Conservation (phyloP, 768 basidiomycete genomes). For the Auriscalpium vulgare region DNA sequence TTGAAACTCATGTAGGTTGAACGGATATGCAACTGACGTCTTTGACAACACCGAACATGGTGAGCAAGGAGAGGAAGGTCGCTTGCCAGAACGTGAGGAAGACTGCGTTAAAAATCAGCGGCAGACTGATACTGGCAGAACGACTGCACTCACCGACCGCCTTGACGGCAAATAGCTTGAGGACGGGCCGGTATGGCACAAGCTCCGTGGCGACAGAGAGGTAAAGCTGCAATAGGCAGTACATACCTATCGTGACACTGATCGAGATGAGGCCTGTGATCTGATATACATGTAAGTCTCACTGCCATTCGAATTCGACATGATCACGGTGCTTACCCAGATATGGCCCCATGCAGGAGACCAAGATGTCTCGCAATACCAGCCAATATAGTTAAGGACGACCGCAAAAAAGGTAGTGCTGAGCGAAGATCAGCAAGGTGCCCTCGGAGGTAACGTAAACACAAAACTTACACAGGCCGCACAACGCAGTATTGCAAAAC, state of each 20-base stretch:
- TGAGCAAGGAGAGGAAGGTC: conserved; percentile 47
- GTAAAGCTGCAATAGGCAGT: conserved; percentile 68
- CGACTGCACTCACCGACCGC: conserved; percentile 45
- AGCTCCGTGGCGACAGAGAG: conserved; percentile 46
- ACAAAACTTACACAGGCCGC: conserved; percentile 40
- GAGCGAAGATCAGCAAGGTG: not conserved
- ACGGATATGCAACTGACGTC: conserved; percentile 32
- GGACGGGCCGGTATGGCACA: conserved; percentile 49
- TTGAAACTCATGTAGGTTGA: not conserved
- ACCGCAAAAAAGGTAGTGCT: conserved; percentile 57
- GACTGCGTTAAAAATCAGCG: conserved; percentile 28
- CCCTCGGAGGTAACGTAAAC: too few species aligned
- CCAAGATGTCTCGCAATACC: conserved; percentile 73
- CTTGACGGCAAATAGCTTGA: conserved; percentile 68
- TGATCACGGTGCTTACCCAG: conserved; percentile 36
- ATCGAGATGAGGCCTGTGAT: conserved; percentile 54
- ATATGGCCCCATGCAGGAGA: conserved; percentile 60
- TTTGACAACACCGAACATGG: conserved; percentile 53
- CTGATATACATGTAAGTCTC: conserved; percentile 22
- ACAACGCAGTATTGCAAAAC: conserved; percentile 68
- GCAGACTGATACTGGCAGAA: not conserved
- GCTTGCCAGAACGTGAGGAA: conserved; percentile 78
- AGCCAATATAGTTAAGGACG: conserved; percentile 49
- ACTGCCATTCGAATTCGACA: too few species aligned
- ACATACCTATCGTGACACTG: conserved; percentile 74